Evolutionary conservation across 805 yeast species (phyloP), one percentile per base, ranked within the genome.

Genomic region (Teunomyces gatunensis): DNA sequence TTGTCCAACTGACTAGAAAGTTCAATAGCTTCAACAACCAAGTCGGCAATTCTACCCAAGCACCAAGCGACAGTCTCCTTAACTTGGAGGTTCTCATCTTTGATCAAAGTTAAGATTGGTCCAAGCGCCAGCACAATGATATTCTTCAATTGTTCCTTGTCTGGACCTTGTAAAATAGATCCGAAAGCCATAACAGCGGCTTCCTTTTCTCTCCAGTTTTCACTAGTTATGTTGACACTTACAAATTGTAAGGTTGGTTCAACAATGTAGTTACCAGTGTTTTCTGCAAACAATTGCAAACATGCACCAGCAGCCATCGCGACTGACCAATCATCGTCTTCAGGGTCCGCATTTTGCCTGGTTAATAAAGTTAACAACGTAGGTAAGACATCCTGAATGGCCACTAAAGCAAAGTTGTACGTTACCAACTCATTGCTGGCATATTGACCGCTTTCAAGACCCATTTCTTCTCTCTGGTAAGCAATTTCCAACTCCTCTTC

Each of bases 181-280:
- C 99, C 99, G 64, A 94, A 94, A 0, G 99, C 97, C 99, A 94
- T 94, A 5, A 94, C 97, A 1, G 98, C 96, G 21, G 98, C 98
- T 71, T 94, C 99, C 59, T 96, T 84, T 47, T 81, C 71, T 68
- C 94, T 81, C 99, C 99, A 94, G 45, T 55, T 55, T 10, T 62
- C 63, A 11, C 52, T 41, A 48, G 75, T 71, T 46, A 94, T 78
- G 61, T 88, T 87, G 40, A 79, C 75, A 56, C 85, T 91, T 28
- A 94, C 97, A 72, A 90, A 94, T 47, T 76, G 78, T 53, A 94
- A 69, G 4, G 96, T 87, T 36, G 95, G 92, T 53, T 84, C 87
- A 39, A 92, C 89, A 33, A 94, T 91, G 54, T 83, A 84, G 62
- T 86, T 83, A 11, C 92, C 95, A 43, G 96, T 87, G 60, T 86